Conservation (phyloP, 306 rosid genomes). For the Castanospermum australe region DNA sequence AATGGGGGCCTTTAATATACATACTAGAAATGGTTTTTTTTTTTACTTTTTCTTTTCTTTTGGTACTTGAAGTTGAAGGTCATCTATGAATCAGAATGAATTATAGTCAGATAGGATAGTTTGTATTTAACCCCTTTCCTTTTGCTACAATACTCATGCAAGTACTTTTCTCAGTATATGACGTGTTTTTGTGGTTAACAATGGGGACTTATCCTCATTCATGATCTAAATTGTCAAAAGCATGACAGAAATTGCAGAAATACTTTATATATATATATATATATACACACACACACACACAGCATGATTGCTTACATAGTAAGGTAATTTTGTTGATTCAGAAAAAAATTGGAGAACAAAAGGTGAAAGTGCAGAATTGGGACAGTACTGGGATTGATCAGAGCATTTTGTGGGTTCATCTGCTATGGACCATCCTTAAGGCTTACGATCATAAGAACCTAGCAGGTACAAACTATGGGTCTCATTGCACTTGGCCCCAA, state of each 20-base stretch:
- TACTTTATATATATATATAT: not conserved
- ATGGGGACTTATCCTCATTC: not conserved
- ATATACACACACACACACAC: too few relatives aligned
- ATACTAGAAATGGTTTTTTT: not conserved
- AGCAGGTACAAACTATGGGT: not conserved
- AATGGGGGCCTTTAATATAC: not conserved
- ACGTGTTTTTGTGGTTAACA: not conserved
- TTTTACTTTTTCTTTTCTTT: not conserved
- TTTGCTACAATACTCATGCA: not conserved
- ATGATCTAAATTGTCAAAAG: not conserved
- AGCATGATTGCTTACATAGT: not conserved
- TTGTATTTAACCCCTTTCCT: not conserved
- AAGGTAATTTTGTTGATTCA: not conserved
- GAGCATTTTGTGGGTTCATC: not conserved
- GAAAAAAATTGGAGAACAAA: not conserved
- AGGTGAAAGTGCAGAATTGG: not conserved
- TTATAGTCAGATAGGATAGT: not conserved
- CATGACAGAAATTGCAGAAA: not conserved
- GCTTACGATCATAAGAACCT: not conserved
- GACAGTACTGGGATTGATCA: not conserved
- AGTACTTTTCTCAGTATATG: not conserved
- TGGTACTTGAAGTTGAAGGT: not conserved
- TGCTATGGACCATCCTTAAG: not conserved
- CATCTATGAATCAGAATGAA: not conserved
- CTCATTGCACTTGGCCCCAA: not conserved